These are phyloP conservation scores for Gilbertella persicaria DNA, from an alignment of 371 early-diverging fungal genomes.

Conservation along the genomic window DNA sequence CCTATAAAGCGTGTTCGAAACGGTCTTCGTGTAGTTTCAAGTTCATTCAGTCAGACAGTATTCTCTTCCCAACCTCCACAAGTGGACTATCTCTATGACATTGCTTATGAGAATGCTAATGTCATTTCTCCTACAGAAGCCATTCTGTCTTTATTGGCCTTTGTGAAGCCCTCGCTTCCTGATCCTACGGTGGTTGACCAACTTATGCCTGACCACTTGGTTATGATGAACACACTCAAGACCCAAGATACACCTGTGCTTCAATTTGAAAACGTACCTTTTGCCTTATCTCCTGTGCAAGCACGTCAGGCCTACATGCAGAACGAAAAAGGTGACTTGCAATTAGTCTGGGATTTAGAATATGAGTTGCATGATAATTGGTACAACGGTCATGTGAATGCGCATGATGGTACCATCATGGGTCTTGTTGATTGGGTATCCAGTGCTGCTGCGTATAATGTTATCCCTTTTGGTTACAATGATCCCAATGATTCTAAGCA, in stretches of 20 bases:
- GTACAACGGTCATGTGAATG: constrained; percentile 85
- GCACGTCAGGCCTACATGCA: constrained; percentile 61
- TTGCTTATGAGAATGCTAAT: constrained; percentile 10
- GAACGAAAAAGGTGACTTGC: constrained; percentile 50
- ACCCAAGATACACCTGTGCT: not conserved
- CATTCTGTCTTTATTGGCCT: constrained; percentile 31
- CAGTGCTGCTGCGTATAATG: constrained; percentile 76
- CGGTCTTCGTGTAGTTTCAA: constrained; percentile 22
- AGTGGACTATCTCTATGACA: constrained; percentile 9
- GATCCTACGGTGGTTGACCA: constrained; percentile 24
- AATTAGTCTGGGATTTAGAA: constrained; percentile 85
- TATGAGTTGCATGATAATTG: constrained; percentile 90
- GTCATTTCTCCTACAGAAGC: constrained; percentile 30
- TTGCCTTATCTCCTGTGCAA: constrained; percentile 58
- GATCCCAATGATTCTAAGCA: constrained; percentile 80
- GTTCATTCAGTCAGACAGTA: constrained; percentile 26
- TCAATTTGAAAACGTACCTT: constrained; percentile 54
- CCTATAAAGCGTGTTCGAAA: constrained; percentile 20
- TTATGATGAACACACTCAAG: constrained; percentile 5
- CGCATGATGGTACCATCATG: constrained; percentile 69
- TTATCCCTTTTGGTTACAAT: constrained; percentile 86
- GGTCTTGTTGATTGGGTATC: constrained; percentile 88
- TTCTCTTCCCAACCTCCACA: constrained; percentile 4
- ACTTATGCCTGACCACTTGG: constrained; percentile 17
- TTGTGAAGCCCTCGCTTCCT: constrained; percentile 32